Evolutionary conservation across 208 protist species (phyloP).

Genomic region (Eutreptiella sp.): DNA sequence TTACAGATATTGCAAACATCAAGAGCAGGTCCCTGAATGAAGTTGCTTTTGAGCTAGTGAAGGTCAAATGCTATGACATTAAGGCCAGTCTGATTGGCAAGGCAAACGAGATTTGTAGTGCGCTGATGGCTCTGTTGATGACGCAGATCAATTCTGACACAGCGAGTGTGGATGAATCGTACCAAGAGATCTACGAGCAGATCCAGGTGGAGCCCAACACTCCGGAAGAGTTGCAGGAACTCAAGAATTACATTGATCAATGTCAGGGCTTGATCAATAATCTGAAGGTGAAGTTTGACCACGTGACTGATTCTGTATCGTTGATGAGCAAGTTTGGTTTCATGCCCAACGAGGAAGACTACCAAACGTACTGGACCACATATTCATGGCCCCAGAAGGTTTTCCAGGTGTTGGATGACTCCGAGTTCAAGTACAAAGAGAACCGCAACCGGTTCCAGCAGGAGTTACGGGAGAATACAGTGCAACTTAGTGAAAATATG

Average conservation of each 20-base stretch:
- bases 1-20: constrained; percentile 66
- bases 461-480: constrained; percentile 72
- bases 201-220: constrained; percentile 66
- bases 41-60: constrained; percentile 77
- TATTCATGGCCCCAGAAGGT: constrained; percentile 80
- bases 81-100: constrained; percentile 58
- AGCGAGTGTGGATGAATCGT: constrained; percentile 51
- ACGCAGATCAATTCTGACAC: constrained; percentile 52
- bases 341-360: constrained; percentile 59
- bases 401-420: constrained; percentile 73
- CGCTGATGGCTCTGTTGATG: constrained; percentile 61
- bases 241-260: constrained; percentile 62
- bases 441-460: constrained; percentile 77
- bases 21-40: constrained; percentile 65
- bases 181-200: constrained; percentile 58
- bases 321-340: constrained; percentile 70
- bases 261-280: constrained; percentile 58
- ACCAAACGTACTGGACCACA: constrained; percentile 68
- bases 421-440: constrained; percentile 79
- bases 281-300: constrained; percentile 58
- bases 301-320: constrained; percentile 64
- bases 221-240: constrained; percentile 77
- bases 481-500: constrained; percentile 67
- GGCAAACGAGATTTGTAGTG: constrained; percentile 49
- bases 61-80: constrained; percentile 72